Conservation (phyloP, 129 eudicot species). For the Artemisia annua region DNA sequence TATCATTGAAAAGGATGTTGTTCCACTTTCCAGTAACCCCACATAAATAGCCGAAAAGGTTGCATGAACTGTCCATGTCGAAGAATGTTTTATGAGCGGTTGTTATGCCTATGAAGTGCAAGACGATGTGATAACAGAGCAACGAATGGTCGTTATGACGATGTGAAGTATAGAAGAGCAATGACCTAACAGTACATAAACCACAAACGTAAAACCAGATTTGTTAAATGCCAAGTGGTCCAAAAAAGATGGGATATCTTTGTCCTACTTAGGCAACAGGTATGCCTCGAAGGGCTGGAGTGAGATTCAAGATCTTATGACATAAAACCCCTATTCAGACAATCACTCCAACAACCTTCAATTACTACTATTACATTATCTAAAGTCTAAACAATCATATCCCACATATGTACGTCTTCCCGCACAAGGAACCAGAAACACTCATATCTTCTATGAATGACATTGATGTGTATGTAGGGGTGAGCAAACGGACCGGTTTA, state of each 20-base stretch:
- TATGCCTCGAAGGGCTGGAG: slow-evolving; percentile 51
- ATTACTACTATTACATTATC: background rate
- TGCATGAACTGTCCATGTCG: too few relatives aligned
- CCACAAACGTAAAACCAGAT: background rate
- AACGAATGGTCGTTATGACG: too few relatives aligned
- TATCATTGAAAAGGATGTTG: too few relatives aligned
- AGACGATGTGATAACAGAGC: too few relatives aligned
- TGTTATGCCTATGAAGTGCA: too few relatives aligned
- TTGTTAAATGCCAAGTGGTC: background rate
- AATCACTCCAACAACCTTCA: slow-evolving; percentile 46
- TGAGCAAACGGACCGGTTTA: too few relatives aligned
- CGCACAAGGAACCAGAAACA: background rate
- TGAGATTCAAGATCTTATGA: slow-evolving; percentile 31
- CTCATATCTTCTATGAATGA: background rate
- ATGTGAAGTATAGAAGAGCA: too few relatives aligned
- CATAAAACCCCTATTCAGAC: slow-evolving; percentile 31
- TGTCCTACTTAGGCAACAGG: slow-evolving; percentile 56
- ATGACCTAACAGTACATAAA: too few relatives aligned
- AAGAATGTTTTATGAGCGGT: too few relatives aligned
- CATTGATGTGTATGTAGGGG: background rate
- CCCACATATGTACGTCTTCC: slow-evolving; percentile 9
- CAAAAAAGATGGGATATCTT: slow-evolving; percentile 47
- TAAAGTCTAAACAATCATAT: background rate
- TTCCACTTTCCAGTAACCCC: too few relatives aligned
- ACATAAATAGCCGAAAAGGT: too few relatives aligned